Evolutionary conservation across 805 yeast genomes (phyloP).

Genomic region (Kuraishia hungarica): DNA sequence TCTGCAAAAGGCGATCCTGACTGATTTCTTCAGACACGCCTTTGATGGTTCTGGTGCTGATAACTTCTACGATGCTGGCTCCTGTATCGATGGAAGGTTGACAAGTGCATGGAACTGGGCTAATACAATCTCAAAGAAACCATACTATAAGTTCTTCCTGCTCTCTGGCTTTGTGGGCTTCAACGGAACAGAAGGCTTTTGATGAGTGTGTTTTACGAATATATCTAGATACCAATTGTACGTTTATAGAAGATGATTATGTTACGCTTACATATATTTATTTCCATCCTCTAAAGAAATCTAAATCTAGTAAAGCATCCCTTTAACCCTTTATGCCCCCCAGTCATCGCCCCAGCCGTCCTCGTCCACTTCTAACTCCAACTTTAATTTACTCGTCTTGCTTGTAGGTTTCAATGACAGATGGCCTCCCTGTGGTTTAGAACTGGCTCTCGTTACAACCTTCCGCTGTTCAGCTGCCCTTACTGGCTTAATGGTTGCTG

Average conservation of each 20-base stretch:
- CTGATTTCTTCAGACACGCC: constrained; percentile 49
- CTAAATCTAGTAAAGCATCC: no score
- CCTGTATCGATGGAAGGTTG: constrained; percentile 76
- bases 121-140: constrained; percentile 57
- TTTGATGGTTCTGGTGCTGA: constrained; percentile 82
- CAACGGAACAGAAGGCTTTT: constrained; percentile 63
- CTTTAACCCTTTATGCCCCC: constrained; percentile 17
- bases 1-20: constrained; percentile 37
- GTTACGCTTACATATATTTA: background rate
- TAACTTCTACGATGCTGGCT: constrained; percentile 76
- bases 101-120: constrained; percentile 84
- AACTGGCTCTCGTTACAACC: background rate
- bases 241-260: constrained; percentile 2
- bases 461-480: constrained; percentile 1
- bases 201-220: background rate
- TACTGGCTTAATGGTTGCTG: background rate
- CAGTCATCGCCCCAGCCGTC: constrained; percentile 41
- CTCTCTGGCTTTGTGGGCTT: constrained; percentile 69
- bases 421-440: constrained; percentile 6
- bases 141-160: constrained; percentile 52
- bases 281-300: background rate
- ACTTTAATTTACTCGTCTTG: constrained; percentile 23
- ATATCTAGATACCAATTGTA: constrained; percentile 9
- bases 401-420: constrained; percentile 16
- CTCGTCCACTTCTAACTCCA: constrained; percentile 23